Conservation (phyloP, 2,329 filamentous ascomycete genomes). For the Aspergillus alliaceus region DNA sequence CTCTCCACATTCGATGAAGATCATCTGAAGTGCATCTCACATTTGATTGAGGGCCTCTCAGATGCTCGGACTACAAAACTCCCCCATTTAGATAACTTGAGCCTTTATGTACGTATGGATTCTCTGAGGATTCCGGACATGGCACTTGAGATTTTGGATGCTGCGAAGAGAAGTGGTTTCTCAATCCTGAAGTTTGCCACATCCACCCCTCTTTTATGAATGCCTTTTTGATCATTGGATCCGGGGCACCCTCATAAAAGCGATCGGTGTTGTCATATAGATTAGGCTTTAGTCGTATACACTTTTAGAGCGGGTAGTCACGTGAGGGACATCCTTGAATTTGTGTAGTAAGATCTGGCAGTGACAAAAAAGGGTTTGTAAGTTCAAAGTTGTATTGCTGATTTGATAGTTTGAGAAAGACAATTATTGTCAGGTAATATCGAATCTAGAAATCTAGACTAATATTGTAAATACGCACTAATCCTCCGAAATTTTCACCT, state of each 20-base stretch:
- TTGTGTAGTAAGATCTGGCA: too few relatives aligned
- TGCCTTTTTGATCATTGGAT: background rate
- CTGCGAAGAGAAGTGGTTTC: constrained; percentile 6
- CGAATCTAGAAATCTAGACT: too few relatives aligned
- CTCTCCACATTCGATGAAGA: background rate
- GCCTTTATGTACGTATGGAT: background rate
- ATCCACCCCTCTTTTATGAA: background rate
- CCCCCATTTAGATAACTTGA: background rate
- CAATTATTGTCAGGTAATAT: too few relatives aligned
- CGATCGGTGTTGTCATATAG: background rate
- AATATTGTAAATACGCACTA: too few relatives aligned
- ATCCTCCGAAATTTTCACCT: too few relatives aligned
- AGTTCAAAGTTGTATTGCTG: too few relatives aligned
- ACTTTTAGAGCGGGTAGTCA: too few relatives aligned
- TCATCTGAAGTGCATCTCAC: constrained; percentile 1
- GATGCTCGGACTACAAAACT: constrained; percentile 1
- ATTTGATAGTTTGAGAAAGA: too few relatives aligned
- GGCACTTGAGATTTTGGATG: constrained; percentile 2
- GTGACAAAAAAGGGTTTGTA: too few relatives aligned
- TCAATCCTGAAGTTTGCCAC: background rate
- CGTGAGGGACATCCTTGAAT: too few relatives aligned
- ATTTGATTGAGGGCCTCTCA: constrained; percentile 3
- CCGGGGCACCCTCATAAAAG: background rate
- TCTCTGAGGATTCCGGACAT: background rate
- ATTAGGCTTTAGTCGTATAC: background rate